Percentiles rank a stretch among this genome's conserved stretches.
These are phyloP conservation scores for Chrysanthemum lavandulifolium DNA, from an alignment of 129 eudicot species.

Conservation along the genomic window DNA sequence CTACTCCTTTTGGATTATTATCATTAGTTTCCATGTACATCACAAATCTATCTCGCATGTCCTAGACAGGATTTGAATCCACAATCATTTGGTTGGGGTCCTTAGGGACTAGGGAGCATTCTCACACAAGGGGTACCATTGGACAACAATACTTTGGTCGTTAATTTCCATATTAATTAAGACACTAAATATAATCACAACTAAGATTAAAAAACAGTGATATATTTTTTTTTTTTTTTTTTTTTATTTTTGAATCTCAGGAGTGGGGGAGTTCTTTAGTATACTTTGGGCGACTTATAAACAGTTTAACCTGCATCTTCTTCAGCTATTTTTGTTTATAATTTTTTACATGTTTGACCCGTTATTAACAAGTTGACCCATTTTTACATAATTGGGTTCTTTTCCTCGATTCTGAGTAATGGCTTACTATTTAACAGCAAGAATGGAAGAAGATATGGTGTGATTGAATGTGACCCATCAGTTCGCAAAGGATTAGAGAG, in stretches of 20 bases:
- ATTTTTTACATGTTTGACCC: not conserved
- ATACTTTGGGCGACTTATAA: slow-evolving; percentile 1
- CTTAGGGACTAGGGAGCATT: no score
- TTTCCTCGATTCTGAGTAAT: slow-evolving; percentile 12
- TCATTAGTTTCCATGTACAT: no score
- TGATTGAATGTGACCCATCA: slow-evolving; percentile 83
- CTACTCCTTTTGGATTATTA: no score
- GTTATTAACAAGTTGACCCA: not conserved
- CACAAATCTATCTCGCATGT: no score
- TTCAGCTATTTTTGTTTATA: not conserved
- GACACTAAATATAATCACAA: not conserved
- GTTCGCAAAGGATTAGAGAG: slow-evolving; percentile 78
- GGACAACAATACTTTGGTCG: no score
- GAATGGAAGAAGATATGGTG: slow-evolving; percentile 67
- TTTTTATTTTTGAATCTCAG: no score
- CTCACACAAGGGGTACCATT: no score
- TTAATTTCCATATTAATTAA: no score
- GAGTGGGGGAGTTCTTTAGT: not conserved
- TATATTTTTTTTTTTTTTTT: no score
- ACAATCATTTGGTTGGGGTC: no score
- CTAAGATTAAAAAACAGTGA: not conserved
- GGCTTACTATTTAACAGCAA: slow-evolving; percentile 43
- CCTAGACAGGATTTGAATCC: no score
- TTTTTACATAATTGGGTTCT: not conserved
- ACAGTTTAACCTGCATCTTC: not conserved